These are phyloP conservation scores for Litchi chinensis DNA, from an alignment of 345 rosid species.

Conservation along the genomic window DNA sequence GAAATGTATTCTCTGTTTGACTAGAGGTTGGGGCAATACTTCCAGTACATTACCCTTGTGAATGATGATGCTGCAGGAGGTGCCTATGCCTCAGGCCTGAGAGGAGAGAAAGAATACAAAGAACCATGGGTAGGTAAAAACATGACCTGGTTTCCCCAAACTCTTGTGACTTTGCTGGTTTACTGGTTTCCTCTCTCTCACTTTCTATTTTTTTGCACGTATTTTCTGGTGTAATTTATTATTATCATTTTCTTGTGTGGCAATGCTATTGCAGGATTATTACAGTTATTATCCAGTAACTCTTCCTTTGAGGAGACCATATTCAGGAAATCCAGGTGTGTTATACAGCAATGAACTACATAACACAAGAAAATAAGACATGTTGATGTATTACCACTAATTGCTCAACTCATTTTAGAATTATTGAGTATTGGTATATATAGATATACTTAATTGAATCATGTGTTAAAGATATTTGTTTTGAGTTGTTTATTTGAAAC, in stretches of 20 bases:
- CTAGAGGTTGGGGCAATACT: conserved; percentile 12
- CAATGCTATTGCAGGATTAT: conserved; percentile 58
- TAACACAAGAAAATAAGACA: conserved; percentile 11
- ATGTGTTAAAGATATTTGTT: neutral
- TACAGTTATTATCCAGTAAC: conserved; percentile 73
- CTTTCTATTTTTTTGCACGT: neutral
- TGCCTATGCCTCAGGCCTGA: conserved; percentile 34
- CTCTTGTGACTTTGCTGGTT: conserved; percentile 6
- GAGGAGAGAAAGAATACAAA: conserved; percentile 54
- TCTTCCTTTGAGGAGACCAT: conserved; percentile 80
- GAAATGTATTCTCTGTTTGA: neutral
- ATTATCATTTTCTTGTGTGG: neutral
- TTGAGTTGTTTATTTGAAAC: conserved; percentile 3
- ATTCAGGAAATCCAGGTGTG: conserved; percentile 83
- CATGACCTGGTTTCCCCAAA: conserved; percentile 8
- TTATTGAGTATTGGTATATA: neutral
- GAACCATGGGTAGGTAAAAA: conserved; percentile 86
- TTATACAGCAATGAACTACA: neutral
- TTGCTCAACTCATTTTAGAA: neutral
- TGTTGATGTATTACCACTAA: neutral
- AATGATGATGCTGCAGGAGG: conserved; percentile 39
- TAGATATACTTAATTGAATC: neutral
- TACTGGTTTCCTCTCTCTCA: neutral
- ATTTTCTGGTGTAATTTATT: neutral
- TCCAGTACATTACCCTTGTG: conserved; percentile 12